Base-by-base conservation (phyloP, 352 stramenopile species). In the Aphanomyces stellatus region DNA sequence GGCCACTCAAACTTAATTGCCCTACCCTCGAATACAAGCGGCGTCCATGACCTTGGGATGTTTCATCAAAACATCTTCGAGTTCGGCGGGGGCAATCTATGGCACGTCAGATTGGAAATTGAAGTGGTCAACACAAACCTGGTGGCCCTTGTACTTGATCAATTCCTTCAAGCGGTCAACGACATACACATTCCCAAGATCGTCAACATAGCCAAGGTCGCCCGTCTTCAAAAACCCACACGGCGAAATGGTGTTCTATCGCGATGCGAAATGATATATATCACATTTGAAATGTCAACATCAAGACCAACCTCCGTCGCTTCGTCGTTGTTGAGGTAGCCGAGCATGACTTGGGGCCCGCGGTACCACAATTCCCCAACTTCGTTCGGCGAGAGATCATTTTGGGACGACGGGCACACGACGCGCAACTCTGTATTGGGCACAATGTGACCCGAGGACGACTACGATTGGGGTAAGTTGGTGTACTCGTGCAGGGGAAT, bases 111-210 rank as follows among this genome's bases (percentile, higher is more conserved):
- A 46, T 62, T 37, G 30, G 27, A 53, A 1, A 59, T 17, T 30
- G 7, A n/a, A 4, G 24, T 15, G 25, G 10, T 31, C 17, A 8
- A 15, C 1, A n/a, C n/a, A n/a, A n/a, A 57, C 77, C 71, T 94
- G 90, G 57, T 92, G 92, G 1, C 91, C 93, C 65, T 96, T 95
- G 65, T 96, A 91, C 78, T 98, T 98, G 76, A 98, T 98, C 40
- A 98, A 76, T 72, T 97, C 91, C 79, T 98, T 98, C 31, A 96
- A 73, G 22, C 91, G 75, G 72, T 97, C 93, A 0, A 88, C 87
- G 55, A 98, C 95, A 65, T 87, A 96, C 30, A 97, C 82, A 69
- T 79, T 96, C 0, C 88, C 91, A 48, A 97, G 87, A 13, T 91
- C 77, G 64, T 97, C 91, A 63, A 97, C 90, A 65, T 91, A 85